These are phyloP conservation scores for Talaromyces sp. DNA, from an alignment of 2,329 filamentous ascomycete genomes.

Conservation along the genomic window DNA sequence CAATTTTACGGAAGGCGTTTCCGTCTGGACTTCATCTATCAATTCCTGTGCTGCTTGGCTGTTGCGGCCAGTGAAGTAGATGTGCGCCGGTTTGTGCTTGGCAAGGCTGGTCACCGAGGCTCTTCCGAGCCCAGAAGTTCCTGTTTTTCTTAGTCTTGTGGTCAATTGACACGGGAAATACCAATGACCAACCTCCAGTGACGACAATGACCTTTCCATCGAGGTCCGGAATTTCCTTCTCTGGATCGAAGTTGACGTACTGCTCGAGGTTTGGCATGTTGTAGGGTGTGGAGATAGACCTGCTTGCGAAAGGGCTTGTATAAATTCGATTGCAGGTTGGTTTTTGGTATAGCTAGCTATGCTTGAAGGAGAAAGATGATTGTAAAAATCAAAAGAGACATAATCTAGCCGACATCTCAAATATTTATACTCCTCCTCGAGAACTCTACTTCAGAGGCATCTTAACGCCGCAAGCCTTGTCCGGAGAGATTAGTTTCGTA, in stretches of 20 bases:
- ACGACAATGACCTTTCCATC: conserved; percentile 34
- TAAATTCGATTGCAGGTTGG: not conserved
- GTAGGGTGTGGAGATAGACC: not conserved
- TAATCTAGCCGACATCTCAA: not conserved
- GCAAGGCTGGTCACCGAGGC: conserved; percentile 41
- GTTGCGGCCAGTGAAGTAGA: conserved; percentile 38
- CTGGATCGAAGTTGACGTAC: conserved; percentile 29
- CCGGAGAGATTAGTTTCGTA: not conserved
- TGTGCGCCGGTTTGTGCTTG: conserved; percentile 38
- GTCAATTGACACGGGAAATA: not conserved
- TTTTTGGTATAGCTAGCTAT: not conserved
- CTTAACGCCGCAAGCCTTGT: not conserved
- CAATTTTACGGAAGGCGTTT: conserved; percentile 35
- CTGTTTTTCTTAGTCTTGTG: conserved; percentile 19
- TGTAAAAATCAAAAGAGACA: too few relatives aligned
- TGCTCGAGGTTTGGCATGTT: conserved; percentile 16
- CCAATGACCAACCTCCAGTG: conserved; percentile 31
- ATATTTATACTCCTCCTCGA: conserved; percentile 5
- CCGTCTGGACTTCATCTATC: conserved; percentile 3
- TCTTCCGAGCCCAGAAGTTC: conserved; percentile 49
- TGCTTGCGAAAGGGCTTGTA: not conserved
- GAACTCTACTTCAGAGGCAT: not conserved
- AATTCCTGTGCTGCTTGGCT: conserved; percentile 5
- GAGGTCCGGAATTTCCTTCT: conserved; percentile 34
- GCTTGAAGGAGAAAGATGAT: too few relatives aligned